Conservation (phyloP, 2,329 filamentous ascomycete species). For the Claviceps monticola region DNA sequence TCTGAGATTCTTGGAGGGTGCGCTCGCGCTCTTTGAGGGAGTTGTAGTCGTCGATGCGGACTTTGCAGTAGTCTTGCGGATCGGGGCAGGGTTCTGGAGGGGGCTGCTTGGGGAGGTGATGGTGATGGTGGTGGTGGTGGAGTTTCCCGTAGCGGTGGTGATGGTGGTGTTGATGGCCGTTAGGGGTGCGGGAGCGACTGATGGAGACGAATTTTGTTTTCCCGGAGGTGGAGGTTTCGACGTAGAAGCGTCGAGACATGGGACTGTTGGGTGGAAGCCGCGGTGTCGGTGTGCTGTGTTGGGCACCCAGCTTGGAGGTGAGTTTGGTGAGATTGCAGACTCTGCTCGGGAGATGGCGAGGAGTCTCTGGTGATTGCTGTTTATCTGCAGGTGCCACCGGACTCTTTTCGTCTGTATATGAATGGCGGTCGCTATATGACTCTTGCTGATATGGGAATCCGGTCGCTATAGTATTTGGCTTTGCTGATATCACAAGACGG, state of each 20-base stretch:
- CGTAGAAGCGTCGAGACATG: constrained; percentile 24
- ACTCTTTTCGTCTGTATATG: too few relatives aligned
- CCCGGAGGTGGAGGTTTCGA: constrained; percentile 22
- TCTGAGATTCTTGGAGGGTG: constrained; percentile 21
- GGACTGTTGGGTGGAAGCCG: background rate
- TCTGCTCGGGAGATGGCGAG: too few relatives aligned
- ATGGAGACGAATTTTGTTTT: constrained; percentile 23
- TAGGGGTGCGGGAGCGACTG: constrained; percentile 25
- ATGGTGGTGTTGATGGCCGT: constrained; percentile 17
- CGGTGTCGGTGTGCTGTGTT: constrained; percentile 1
- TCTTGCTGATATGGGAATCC: too few relatives aligned
- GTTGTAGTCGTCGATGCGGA: constrained; percentile 24
- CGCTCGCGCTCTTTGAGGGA: constrained; percentile 22
- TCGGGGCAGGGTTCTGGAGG: constrained; percentile 12
- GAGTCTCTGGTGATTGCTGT: too few relatives aligned
- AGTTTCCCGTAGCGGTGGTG: constrained; percentile 6
- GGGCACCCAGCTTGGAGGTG: constrained; percentile 10
- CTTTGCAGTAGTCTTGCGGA: constrained; percentile 20
- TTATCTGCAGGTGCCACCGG: too few relatives aligned
- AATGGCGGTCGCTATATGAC: too few relatives aligned
- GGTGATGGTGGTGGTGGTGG: constrained; percentile 16
- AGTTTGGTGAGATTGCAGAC: background rate
- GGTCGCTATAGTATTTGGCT: too few relatives aligned
- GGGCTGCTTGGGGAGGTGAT: constrained; percentile 15
- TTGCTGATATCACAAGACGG: too few relatives aligned